Evolutionary conservation across 257 asterid genomes (phyloP), one percentile per base, ranked within the genome.

Genomic region (Striga asiatica): DNA sequence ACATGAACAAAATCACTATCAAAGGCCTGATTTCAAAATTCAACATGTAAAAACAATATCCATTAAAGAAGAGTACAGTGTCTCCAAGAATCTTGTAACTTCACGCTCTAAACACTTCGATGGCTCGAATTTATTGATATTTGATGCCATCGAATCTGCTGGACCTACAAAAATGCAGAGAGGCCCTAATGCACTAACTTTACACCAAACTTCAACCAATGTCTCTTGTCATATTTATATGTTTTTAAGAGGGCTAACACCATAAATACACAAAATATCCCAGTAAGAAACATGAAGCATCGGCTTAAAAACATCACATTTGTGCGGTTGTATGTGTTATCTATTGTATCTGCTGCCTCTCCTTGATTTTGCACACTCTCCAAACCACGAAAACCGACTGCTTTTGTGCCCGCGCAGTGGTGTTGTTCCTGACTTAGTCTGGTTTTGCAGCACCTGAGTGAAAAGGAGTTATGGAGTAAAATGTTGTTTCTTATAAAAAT

Each of bases 331-430:
- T 38, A 1, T 39, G 60, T 64, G 51, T 65, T 56, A 84, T 65
- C 75, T 78, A 59, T 50, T 74, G 69, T 66, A 62, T 62, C 82
- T 76, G 63, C 61, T 71, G 23, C 72, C 46, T 62, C 68, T 74
- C 61, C 89, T 72, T 23, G 83, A 31, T 65, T 78, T 91, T 27
- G 77, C 84, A 64, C 95, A 84, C 67, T 71, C 97, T 50, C 94
- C 93, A 20, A 92, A 78, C 82, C 81, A 79, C 29, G 78, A 82
- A 72, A 88, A 79, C 3, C 80, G 70, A n/a, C 82, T 77, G 0
- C 60, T 70, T 73, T 69, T 75, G 14, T 50, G 77, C 1, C 74
- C 66, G 8, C 78, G 81, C n/a, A 74, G 63, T 1, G 86, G 79
- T 11, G 83, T 70, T 14, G 80, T 70, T 38, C 94, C 79, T 59